Percentiles rank a stretch among this genome's conserved stretches.
These are phyloP conservation scores for Ustilago xerochloae DNA, from an alignment of 1,284 basidiomycete species.

Conservation along the genomic window DNA sequence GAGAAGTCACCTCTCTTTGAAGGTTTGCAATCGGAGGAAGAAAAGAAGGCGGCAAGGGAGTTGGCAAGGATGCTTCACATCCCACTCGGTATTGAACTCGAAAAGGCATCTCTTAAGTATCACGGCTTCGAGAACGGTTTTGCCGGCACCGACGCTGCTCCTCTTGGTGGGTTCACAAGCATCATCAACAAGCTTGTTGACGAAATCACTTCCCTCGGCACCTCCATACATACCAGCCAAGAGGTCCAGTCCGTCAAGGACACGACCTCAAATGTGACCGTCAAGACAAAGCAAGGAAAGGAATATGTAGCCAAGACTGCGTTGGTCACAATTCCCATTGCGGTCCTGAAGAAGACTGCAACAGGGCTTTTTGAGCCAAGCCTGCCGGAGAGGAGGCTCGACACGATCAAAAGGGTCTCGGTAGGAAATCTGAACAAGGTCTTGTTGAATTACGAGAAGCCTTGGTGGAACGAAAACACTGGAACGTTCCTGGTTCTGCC, in stretches of 20 bases:
- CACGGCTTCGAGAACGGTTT: slow-evolving; percentile 69
- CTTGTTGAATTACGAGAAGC: slow-evolving; percentile 69
- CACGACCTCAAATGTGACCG: slow-evolving; percentile 32
- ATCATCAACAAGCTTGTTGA: slow-evolving; percentile 68
- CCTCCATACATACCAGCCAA: slow-evolving; percentile 67
- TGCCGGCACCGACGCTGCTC: slow-evolving; percentile 71
- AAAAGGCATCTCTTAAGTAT: slow-evolving; percentile 66
- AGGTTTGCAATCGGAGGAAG: slow-evolving; percentile 72
- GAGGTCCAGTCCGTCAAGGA: slow-evolving; percentile 40
- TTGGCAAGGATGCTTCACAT: slow-evolving; percentile 71
- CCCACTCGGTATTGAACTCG: slow-evolving; percentile 70
- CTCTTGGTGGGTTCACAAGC: slow-evolving; percentile 70
- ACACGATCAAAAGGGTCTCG: slow-evolving; percentile 61
- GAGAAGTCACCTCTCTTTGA: slow-evolving; percentile 59
- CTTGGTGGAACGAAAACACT: slow-evolving; percentile 70
- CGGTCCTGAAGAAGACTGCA: slow-evolving; percentile 65
- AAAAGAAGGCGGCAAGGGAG: slow-evolving; percentile 71
- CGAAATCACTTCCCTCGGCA: slow-evolving; percentile 67
- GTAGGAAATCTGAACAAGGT: slow-evolving; percentile 65
- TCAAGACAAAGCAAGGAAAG: slow-evolving; percentile 42
- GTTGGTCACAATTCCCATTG: slow-evolving; percentile 69
- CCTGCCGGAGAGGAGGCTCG: slow-evolving; percentile 61
- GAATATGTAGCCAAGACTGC: slow-evolving; percentile 53
- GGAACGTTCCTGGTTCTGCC: slow-evolving; percentile 70
- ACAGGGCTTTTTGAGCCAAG: slow-evolving; percentile 63